Evolutionary conservation across 1,284 basidiomycete species (phyloP).

Genomic region (Naganishia sp.): DNA sequence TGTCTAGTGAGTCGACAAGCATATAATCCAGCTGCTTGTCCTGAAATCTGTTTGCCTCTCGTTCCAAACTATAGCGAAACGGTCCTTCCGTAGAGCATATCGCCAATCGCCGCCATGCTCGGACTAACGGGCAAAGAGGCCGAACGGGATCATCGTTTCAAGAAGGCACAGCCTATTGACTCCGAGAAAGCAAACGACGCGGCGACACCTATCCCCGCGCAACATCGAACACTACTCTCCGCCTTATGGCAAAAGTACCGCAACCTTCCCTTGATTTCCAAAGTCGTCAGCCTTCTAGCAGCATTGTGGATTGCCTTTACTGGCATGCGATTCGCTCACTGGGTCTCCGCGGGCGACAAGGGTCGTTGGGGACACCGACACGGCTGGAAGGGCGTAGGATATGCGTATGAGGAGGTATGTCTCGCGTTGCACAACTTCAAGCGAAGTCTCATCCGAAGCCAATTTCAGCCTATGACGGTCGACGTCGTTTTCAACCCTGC

Average conservation of each 20-base stretch:
- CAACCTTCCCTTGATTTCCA: constrained; percentile 1
- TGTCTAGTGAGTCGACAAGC: too few species aligned
- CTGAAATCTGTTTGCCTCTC: too few species aligned
- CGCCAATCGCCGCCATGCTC: constrained; percentile 10
- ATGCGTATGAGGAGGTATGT: constrained; percentile 10
- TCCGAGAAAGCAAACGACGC: constrained; percentile 5
- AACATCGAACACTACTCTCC: background rate
- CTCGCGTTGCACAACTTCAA: background rate
- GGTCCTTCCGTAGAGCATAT: background rate
- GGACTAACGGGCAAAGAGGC: constrained; percentile 11
- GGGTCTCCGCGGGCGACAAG: background rate
- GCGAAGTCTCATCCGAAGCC: background rate
- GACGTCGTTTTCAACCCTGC: constrained; percentile 1
- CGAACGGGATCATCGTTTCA: constrained; percentile 19
- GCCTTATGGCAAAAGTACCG: constrained; percentile 4
- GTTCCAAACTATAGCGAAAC: background rate
- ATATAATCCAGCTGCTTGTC: too few species aligned
- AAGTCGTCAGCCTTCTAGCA: constrained; percentile 10
- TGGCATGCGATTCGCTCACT: constrained; percentile 15
- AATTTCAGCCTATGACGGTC: constrained; percentile 2
- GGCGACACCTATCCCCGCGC: background rate
- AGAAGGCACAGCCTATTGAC: background rate
- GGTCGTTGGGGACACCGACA: background rate
- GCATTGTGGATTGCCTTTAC: constrained; percentile 8
- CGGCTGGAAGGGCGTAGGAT: background rate